Conservation (phyloP, 2,329 filamentous ascomycete species). For the Fusarium tupiense region DNA sequence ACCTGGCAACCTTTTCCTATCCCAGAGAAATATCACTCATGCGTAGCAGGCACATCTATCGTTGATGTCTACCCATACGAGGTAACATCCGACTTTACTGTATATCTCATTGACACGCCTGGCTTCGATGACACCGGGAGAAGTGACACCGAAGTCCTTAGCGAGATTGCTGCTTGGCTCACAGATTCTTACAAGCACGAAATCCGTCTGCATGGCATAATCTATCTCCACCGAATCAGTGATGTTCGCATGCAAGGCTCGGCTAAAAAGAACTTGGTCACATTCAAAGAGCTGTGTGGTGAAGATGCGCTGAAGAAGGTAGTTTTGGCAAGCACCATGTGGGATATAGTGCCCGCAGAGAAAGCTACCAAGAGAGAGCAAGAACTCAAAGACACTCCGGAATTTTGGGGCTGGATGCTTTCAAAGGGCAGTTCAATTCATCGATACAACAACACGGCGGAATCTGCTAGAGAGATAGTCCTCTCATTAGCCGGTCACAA, state of each 20-base stretch:
- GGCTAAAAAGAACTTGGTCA: background rate
- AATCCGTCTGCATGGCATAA: background rate
- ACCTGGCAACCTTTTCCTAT: background rate
- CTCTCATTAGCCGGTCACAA: background rate
- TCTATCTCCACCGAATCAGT: background rate
- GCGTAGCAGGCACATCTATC: background rate
- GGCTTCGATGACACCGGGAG: background rate
- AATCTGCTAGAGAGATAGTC: background rate
- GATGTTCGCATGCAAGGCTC: background rate
- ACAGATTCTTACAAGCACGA: background rate
- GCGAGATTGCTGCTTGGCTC: background rate
- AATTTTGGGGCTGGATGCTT: background rate
- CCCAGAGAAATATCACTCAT: accelerated
- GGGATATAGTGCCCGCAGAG: background rate
- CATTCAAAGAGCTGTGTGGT: background rate
- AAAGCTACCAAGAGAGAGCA: background rate
- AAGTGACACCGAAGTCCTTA: background rate
- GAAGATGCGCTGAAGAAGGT: background rate
- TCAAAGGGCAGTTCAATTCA: background rate
- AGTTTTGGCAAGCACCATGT: background rate
- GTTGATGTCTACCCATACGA: background rate
- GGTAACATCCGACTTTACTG: background rate
- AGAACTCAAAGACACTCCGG: background rate
- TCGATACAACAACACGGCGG: background rate
- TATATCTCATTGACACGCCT: background rate